phyloP scores from a whole-genome alignment of 257 asterid genomes.

The Primulina eburnea region DNA sequence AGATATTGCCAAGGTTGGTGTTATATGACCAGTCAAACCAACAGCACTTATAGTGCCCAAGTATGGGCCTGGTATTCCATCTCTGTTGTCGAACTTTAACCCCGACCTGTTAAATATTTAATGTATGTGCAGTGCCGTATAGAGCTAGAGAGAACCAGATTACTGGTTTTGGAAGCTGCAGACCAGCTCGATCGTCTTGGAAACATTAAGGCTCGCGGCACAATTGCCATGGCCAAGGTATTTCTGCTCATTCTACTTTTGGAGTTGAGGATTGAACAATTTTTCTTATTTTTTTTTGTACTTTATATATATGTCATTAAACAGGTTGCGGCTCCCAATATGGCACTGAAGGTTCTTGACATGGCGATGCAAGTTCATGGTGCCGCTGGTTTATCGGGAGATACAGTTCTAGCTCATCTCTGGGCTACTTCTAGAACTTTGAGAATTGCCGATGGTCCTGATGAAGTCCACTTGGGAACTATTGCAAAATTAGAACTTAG shows the following conservation, averaged over 20 bases:
- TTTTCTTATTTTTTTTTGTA: neutral
- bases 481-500: slow-evolving; percentile 77
- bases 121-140: slow-evolving; percentile 65
- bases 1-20: slow-evolving; percentile 74
- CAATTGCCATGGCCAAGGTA: slow-evolving; percentile 97
- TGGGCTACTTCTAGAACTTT: slow-evolving; percentile 90
- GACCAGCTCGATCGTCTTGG: slow-evolving; percentile 88
- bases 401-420: slow-evolving; percentile 77
- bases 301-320: neutral
- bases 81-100: neutral
- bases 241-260: neutral
- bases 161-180: slow-evolving; percentile 93
- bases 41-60: neutral
- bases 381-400: slow-evolving; percentile 89
- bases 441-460: slow-evolving; percentile 95
- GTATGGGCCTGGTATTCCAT: neutral
- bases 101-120: neutral
- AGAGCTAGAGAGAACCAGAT: slow-evolving; percentile 75
- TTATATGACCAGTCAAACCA: slow-evolving; percentile 2
- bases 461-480: slow-evolving; percentile 91
- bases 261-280: neutral
- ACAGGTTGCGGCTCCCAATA: slow-evolving; percentile 91
- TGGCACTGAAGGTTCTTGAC: slow-evolving; percentile 89
- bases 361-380: slow-evolving; percentile 98
- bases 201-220: slow-evolving; percentile 75